Conservation (phyloP, 2,329 filamentous ascomycete genomes). For the Epichloe amarillans region DNA sequence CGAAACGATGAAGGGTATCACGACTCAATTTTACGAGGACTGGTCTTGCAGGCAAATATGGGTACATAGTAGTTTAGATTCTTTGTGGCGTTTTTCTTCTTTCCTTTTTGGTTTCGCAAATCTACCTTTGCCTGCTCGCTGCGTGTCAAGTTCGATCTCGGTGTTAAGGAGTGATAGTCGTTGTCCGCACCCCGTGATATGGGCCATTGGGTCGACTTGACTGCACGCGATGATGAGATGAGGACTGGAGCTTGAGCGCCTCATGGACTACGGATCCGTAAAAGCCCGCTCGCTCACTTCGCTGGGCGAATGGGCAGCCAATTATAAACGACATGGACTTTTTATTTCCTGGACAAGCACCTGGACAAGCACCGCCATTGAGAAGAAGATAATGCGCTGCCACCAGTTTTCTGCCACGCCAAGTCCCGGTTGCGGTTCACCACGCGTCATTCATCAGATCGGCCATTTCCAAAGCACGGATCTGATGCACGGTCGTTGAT, state of each 20-base stretch:
- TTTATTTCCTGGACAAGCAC: no score
- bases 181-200: no score
- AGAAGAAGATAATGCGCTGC: no score
- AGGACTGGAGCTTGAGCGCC: no score
- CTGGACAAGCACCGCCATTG: no score
- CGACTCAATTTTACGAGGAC: constrained; percentile 5
- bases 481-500: not conserved
- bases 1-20: not conserved
- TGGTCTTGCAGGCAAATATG: constrained; percentile 1
- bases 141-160: not conserved
- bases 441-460: not conserved
- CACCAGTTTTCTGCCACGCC: not conserved
- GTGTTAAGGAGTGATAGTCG: no score
- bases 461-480: not conserved
- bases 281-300: not conserved
- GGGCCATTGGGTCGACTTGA: no score
- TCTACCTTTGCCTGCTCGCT: not conserved
- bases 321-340: no score
- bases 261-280: not conserved
- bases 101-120: constrained; percentile 2
- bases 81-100: not conserved
- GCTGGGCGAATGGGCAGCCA: not conserved
- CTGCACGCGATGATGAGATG: no score
- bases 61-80: constrained; percentile 4
- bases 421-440: not conserved